Conservation (phyloP, 331 rosid species). For the Pyracantha coccinea region DNA sequence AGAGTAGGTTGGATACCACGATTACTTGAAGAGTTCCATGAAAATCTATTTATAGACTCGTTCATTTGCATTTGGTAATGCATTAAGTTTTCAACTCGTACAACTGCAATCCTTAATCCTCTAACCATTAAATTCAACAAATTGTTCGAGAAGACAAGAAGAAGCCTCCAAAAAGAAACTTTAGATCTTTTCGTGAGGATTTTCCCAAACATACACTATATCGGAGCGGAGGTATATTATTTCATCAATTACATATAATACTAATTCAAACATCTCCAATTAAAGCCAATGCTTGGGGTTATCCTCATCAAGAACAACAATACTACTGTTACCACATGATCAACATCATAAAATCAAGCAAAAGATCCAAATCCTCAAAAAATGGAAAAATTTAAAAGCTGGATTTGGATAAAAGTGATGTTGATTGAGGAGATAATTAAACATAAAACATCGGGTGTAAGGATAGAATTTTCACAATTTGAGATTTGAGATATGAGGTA, state of each 20-base stretch:
- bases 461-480: too few species aligned
- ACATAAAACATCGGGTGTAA: neutral
- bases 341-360: neutral
- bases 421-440: neutral
- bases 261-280: too few species aligned
- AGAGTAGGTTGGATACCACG: neutral
- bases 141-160: neutral
- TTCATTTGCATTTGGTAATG: neutral
- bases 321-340: neutral
- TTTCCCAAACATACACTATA: too few species aligned
- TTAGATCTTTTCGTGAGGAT: too few species aligned
- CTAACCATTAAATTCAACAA: neutral
- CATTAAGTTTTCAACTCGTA: neutral
- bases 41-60: neutral
- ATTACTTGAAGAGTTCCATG: neutral
- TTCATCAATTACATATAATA: too few species aligned
- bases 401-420: neutral
- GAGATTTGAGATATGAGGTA: neutral
- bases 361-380: neutral
- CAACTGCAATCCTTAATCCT: neutral
- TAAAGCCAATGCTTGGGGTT: too few species aligned
- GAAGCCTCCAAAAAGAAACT: neutral
- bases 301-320: too few species aligned
- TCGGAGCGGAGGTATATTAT: too few species aligned
- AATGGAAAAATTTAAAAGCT: neutral